Evolutionary conservation across 257 asterid species (phyloP), one percentile per base, ranked within the genome.

Genomic region (Penstemon newberryi): DNA sequence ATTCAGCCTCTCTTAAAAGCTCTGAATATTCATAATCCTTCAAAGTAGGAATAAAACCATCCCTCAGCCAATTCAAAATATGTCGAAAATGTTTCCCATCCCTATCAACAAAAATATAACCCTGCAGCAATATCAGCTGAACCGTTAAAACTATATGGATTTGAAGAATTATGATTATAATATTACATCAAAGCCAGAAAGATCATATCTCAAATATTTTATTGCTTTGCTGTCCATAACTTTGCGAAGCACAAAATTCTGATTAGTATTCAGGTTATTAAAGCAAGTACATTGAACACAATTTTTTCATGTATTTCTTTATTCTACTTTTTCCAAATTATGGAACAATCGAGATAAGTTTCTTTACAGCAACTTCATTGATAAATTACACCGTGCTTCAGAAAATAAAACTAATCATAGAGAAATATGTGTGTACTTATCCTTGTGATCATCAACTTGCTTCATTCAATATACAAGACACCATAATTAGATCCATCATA

Each of bases 61-160:
- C 98, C 84, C 98, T 87, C 79, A 89, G 75, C 98, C 98, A 92
- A 80, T 92, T 92, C 75, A 92, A 76, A 73, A 92, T 81, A 80
- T 87, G 96, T 60, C 95, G 89, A 75, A 92, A 92, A 81, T 87
- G 86, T 67, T 85, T 87, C 59, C 98, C 98, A 67, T 92, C 98
- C 72, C 98, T 89, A 69, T 92, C 98, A 65, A 92, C 81, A 69
- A 92, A 92, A 72, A 92, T 76, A 74, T 82, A 88, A 15, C 93
- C 98, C 98, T 91, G 88, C 84, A 80, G 63, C 59, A 63, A 66
- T 70, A 72, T 36, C 55, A 80, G 61, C 41, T 44, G 67, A 75
- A 40, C 68, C 40, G 38, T 44, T 60, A 51, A 73, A 57, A 70
- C 4, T n/a, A 55, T 13, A 43, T 18, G 4, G 51, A 50, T 42